phyloP scores from a whole-genome alignment of 495 filamentous ascomycete species.

The Amniculicola lignicola region DNA sequence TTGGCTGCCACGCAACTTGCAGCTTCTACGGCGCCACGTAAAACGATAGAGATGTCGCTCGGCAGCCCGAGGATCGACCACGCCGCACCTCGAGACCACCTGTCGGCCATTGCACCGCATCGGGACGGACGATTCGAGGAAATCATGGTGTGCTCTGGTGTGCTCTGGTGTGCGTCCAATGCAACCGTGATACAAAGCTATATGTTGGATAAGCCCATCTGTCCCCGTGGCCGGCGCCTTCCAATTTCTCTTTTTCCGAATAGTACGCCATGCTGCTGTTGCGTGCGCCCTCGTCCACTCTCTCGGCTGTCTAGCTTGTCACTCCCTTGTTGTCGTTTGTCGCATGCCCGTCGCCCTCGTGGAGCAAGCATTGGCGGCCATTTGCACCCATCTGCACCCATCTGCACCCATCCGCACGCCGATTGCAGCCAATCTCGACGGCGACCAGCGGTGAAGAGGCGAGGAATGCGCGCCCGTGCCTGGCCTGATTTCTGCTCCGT shows the following conservation, averaged over 20 bases:
- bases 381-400: not conserved
- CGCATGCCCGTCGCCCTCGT: not conserved
- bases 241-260: not conserved
- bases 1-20: no score
- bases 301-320: not conserved
- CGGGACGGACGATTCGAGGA: no score
- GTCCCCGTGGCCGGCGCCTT: not conserved
- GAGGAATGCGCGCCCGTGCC: not conserved
- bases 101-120: no score
- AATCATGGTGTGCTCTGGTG: no score
- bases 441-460: not conserved
- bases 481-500: not conserved
- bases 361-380: no score
- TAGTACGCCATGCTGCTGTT: not conserved
- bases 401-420: not conserved
- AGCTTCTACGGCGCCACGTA: no score
- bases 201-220: not conserved
- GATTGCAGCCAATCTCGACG: not conserved
- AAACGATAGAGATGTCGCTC: no score
- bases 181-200: constrained; percentile 4
- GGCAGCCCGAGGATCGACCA: no score
- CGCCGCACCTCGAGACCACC: no score
- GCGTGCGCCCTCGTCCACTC: not conserved
- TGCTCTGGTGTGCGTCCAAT: no score
- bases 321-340: not conserved